phyloP scores from a whole-genome alignment of 139 green algal species.

The Pleodorina starrii region DNA sequence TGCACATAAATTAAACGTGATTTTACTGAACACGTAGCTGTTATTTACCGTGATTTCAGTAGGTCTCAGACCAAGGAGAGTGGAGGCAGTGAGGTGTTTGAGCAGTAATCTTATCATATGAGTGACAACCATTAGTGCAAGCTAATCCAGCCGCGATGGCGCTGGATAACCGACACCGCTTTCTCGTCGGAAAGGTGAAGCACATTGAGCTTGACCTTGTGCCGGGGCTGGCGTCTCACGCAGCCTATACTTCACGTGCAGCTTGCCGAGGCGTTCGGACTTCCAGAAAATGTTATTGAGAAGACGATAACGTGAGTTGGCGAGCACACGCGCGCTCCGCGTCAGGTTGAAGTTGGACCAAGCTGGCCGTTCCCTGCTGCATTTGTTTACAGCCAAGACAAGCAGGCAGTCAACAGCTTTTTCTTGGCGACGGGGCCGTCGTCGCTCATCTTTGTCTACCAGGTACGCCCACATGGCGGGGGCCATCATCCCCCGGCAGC shows the following conservation, averaged over 20 bases:
- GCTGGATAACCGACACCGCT: conserved; percentile 67
- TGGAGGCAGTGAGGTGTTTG: background rate
- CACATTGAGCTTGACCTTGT: background rate
- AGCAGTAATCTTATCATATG: background rate
- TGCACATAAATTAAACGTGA: background rate
- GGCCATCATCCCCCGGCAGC: background rate
- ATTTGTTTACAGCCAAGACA: conserved; percentile 68
- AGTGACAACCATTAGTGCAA: background rate
- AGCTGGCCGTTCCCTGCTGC: background rate
- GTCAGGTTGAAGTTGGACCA: no score
- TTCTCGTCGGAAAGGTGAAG: conserved; percentile 63
- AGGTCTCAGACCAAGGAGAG: background rate
- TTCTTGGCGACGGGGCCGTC: conserved; percentile 67
- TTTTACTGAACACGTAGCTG: background rate
- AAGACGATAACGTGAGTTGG: conserved; percentile 68
- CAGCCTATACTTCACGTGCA: background rate
- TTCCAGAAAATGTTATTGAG: conserved; percentile 67
- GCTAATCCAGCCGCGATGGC: conserved; percentile 51
- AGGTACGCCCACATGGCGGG: conserved; percentile 56
- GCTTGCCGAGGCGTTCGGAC: conserved; percentile 64
- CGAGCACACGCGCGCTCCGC: background rate
- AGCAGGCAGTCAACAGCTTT: conserved; percentile 73
- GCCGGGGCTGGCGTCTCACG: background rate
- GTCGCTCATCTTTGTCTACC: conserved; percentile 75
- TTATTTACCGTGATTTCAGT: background rate